Evolutionary conservation across 2,329 filamentous ascomycete genomes (phyloP).

Genomic region (Zymoseptoria ardabiliae): DNA sequence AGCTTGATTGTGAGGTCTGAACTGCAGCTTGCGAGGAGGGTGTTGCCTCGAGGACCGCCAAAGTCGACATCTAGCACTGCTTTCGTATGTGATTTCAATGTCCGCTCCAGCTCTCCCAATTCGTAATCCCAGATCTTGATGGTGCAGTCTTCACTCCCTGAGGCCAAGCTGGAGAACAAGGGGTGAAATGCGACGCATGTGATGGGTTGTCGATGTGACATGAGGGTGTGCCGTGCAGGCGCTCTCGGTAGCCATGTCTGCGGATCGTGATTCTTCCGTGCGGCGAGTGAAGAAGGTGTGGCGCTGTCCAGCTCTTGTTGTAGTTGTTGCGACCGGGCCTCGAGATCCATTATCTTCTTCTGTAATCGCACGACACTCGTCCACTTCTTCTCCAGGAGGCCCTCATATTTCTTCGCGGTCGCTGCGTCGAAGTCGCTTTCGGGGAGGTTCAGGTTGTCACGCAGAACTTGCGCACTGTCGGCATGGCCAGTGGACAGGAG

Average conservation of each 20-base stretch:
- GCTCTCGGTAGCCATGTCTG: constrained; percentile 77
- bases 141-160: constrained; percentile 82
- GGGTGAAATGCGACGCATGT: constrained; percentile 90
- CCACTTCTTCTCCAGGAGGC: constrained; percentile 95
- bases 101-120: constrained; percentile 79
- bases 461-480: constrained; percentile 62
- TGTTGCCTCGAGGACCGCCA: constrained; percentile 73
- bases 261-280: constrained; percentile 76
- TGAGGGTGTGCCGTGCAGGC: constrained; percentile 71
- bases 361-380: constrained; percentile 89
- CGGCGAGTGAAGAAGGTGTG: constrained; percentile 65
- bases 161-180: constrained; percentile 81
- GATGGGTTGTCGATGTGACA: constrained; percentile 74
- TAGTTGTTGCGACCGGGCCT: constrained; percentile 62
- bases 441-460: constrained; percentile 68
- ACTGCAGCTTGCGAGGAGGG: constrained; percentile 74
- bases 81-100: constrained; percentile 86
- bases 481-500: constrained; percentile 65
- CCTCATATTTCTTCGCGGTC: constrained; percentile 90
- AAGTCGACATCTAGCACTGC: constrained; percentile 84
- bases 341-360: constrained; percentile 97
- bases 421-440: constrained; percentile 64
- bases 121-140: constrained; percentile 99
- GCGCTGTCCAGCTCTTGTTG: constrained; percentile 80
- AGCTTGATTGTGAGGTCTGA: constrained; percentile 90